Base-by-base conservation (phyloP, 83 land plant genomes). In the Picea mariana region DNA sequence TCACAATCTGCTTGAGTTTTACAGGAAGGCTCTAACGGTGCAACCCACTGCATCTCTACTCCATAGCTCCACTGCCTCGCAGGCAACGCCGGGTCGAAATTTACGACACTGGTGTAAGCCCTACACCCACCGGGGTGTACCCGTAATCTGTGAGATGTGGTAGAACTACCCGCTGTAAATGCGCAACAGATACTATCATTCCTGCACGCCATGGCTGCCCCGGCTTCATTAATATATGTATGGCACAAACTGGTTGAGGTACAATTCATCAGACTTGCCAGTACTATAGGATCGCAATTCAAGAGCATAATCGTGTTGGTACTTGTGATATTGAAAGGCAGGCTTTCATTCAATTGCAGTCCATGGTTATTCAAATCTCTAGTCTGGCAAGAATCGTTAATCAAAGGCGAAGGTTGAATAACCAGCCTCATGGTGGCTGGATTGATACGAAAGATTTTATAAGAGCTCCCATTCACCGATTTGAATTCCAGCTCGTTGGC, bases 301-400 rank as follows among this genome's bases (percentile, higher is more conserved):
- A 91, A 81, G 81, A 75, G 68, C 72, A 91, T 63, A 80, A 91
- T 81, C 68, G 91, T 91, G 85, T 91, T 91, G 84, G 84, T 81
- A 84, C 85, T 75, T 75, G 91, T 87, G 85, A 91, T 79, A 83
- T 91, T 91, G 88, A 91, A 91, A 49, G 93, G 91, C 2, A 84
- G 81, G 80, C 80, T 66, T 67, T 18, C n/a, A 84, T 89, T 86
- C 86, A 92, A 90, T 64, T 62, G 84, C 78, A 92, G 8, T 21
- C 94, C 94, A 4, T 84, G 64, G 77, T 21, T 18, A 63, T 68
- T 24, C 62, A 77, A 58, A 24, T 77, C 79, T 26, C 59, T 6
- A 5, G 62, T 77, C 31, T 55, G 62, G 79, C 79, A 77, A 17
- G 79, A 55, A 77, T 59, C 5, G 79, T 24, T 58, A 21, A 77